Evolutionary conservation across 148 eudicot species (phyloP).

Genomic region (Agrostemma githago): DNA sequence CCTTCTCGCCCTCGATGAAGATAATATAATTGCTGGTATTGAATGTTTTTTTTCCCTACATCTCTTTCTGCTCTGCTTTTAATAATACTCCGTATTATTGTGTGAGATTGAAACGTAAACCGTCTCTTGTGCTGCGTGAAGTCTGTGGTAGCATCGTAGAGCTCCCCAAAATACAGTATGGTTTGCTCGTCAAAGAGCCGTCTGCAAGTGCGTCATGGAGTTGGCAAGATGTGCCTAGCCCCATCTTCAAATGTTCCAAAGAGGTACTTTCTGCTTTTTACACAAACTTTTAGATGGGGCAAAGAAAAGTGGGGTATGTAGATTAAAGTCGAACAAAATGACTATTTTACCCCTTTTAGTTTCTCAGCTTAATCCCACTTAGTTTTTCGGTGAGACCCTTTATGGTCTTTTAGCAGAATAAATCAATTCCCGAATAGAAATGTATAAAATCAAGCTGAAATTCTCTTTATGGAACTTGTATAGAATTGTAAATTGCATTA

Average conservation of each 20-base stretch:
- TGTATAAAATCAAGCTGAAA: too few species aligned
- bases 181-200: conserved; percentile 38
- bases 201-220: conserved; percentile 50
- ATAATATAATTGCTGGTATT: conserved; percentile 82
- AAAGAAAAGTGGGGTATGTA: too few species aligned
- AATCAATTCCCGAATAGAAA: too few species aligned
- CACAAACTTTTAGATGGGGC: too few species aligned
- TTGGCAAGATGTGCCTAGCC: conserved; percentile 74
- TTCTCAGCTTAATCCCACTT: too few species aligned
- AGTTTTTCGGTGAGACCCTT: too few species aligned
- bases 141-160: conserved; percentile 70
- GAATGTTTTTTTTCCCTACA: neutral
- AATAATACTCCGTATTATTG: too few species aligned
- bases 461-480: too few species aligned
- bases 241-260: conserved; percentile 53
- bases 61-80: neutral
- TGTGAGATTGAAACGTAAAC: neutral
- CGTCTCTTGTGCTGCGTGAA: conserved; percentile 25
- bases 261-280: conserved; percentile 37
- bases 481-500: too few species aligned
- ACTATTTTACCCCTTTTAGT: too few species aligned
- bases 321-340: too few species aligned
- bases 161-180: conserved; percentile 75
- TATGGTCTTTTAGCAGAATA: too few species aligned
- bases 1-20: conserved; percentile 67